Conservation (phyloP, 441 rosid genomes). For the Croton setiger region DNA sequence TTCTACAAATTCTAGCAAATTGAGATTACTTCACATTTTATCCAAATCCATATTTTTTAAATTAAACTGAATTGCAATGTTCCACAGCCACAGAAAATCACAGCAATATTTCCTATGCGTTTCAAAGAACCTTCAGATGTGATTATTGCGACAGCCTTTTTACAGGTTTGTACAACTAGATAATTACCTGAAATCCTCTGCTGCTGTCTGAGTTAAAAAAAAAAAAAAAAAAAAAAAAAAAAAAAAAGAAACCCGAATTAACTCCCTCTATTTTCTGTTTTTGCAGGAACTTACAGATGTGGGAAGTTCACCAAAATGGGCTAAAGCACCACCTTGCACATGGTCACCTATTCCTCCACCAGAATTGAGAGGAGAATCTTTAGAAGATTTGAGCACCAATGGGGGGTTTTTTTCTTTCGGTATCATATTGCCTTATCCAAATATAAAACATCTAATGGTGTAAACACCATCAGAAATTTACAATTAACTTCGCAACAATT, state of each 20-base stretch:
- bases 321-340: constrained; percentile 68
- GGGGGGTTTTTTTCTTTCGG: constrained; percentile 87
- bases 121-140: constrained; percentile 83
- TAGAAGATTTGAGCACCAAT: constrained; percentile 76
- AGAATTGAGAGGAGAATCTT: constrained; percentile 73
- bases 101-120: constrained; percentile 84
- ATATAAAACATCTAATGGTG: background rate
- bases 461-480: background rate
- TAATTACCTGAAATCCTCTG: background rate
- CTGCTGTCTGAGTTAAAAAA: constrained; percentile 9
- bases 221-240: no score
- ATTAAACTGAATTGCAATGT: constrained; percentile 5
- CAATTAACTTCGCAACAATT: background rate
- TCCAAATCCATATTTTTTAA: constrained; percentile 2
- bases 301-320: constrained; percentile 63
- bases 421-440: constrained; percentile 26
- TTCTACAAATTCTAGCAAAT: background rate
- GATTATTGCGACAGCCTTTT: constrained; percentile 73
- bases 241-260: background rate
- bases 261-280: constrained; percentile 2
- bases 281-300: constrained; percentile 74
- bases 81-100: constrained; percentile 51
- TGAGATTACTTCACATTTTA: background rate
- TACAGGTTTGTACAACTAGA: constrained; percentile 49
- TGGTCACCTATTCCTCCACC: constrained; percentile 94